phyloP scores from a whole-genome alignment of 768 basidiomycete species.

The Phanerodontia chrysosporium region DNA sequence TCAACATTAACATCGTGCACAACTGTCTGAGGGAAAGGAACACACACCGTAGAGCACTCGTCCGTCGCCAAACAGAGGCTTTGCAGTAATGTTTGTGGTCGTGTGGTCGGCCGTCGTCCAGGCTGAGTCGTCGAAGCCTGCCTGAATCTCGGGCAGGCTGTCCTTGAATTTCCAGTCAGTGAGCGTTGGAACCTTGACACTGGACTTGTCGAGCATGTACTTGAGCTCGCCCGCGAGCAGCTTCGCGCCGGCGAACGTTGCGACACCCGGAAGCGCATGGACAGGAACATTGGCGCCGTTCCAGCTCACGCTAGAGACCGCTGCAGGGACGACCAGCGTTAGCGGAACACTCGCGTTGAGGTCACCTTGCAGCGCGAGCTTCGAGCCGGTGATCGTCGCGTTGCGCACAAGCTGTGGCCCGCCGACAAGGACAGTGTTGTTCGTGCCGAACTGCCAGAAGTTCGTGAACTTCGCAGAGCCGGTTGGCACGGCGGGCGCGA shows the following conservation, averaged over 20 bases:
- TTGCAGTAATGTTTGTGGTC: slow-evolving; percentile 63
- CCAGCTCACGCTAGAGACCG: slow-evolving; percentile 58
- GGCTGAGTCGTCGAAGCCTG: slow-evolving; percentile 51
- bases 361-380: slow-evolving; percentile 64
- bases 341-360: slow-evolving; percentile 54
- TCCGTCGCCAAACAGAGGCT: slow-evolving; percentile 50
- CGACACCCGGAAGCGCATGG: slow-evolving; percentile 28
- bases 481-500: slow-evolving; percentile 60
- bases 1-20: neutral
- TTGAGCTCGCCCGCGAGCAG: slow-evolving; percentile 47
- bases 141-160: slow-evolving; percentile 66
- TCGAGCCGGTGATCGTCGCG: slow-evolving; percentile 28
- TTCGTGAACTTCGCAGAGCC: slow-evolving; percentile 38
- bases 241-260: slow-evolving; percentile 26
- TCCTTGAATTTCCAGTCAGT: slow-evolving; percentile 71
- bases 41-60: neutral
- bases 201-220: slow-evolving; percentile 26
- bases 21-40: neutral
- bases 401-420: slow-evolving; percentile 44
- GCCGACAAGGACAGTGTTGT: slow-evolving; percentile 53
- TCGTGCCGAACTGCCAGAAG: slow-evolving; percentile 74
- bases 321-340: slow-evolving; percentile 58
- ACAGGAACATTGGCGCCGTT: slow-evolving; percentile 52
- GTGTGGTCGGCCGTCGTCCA: slow-evolving; percentile 71
- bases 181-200: slow-evolving; percentile 44